A percentile compares a stretch with the other conserved stretches of the same genome.
Evolutionary conservation across 2,329 filamentous ascomycete genomes (phyloP).

Genomic region (Westerdykella ornata): DNA sequence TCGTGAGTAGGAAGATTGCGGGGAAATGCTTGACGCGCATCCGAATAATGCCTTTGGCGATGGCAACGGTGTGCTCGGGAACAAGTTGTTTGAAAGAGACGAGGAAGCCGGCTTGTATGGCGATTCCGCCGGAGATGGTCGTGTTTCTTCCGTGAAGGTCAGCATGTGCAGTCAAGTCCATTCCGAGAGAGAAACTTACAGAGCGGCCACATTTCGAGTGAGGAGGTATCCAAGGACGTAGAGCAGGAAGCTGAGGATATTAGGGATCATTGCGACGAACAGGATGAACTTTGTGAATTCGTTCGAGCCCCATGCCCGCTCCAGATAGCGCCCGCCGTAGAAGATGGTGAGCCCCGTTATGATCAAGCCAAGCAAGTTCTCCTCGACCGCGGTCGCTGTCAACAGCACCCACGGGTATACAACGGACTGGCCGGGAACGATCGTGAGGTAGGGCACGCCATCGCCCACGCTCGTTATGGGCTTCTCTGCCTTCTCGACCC

Average conservation of each 20-base stretch:
- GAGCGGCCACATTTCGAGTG: constrained; percentile 59
- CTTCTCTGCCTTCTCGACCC: constrained; percentile 42
- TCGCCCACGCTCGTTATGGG: constrained; percentile 46
- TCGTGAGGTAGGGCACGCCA: constrained; percentile 76
- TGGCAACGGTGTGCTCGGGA: constrained; percentile 90
- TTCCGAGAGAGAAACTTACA: constrained; percentile 48
- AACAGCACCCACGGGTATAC: constrained; percentile 91
- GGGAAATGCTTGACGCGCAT: constrained; percentile 79
- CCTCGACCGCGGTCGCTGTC: constrained; percentile 81
- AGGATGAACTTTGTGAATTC: constrained; percentile 89
- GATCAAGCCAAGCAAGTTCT: constrained; percentile 79
- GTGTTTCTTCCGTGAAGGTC: constrained; percentile 51
- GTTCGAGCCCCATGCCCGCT: constrained; percentile 87
- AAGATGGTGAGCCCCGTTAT: constrained; percentile 75
- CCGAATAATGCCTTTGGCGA: constrained; percentile 82
- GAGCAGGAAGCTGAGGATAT: constrained; percentile 64
- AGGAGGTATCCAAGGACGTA: constrained; percentile 69
- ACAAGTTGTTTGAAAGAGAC: constrained; percentile 97
- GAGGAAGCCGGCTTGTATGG: constrained; percentile 86
- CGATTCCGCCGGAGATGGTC: constrained; percentile 79
- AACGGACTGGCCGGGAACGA: constrained; percentile 76
- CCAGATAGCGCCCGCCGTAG: constrained; percentile 89
- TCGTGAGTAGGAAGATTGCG: constrained; percentile 67
- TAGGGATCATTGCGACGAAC: constrained; percentile 71
- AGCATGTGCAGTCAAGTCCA: constrained; percentile 5